Conservation (phyloP, 2,329 filamentous ascomycete species). For the Xylariaceae sp. region DNA sequence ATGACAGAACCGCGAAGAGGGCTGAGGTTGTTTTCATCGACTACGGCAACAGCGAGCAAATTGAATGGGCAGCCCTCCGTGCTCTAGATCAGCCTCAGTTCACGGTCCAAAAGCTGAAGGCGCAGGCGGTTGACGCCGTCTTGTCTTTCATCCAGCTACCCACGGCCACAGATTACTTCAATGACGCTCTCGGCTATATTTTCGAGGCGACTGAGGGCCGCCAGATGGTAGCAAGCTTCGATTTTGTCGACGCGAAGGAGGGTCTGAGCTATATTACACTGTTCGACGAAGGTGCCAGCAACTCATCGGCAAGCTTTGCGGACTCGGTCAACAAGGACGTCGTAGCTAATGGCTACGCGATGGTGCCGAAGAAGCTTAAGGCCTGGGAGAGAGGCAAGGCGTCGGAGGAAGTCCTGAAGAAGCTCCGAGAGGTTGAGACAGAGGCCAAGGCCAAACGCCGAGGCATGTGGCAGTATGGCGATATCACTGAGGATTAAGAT, state of each 20-base stretch:
- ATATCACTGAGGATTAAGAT: constrained; percentile 79
- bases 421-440: constrained; percentile 68
- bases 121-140: constrained; percentile 82
- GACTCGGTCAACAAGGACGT: constrained; percentile 90
- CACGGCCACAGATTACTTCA: constrained; percentile 73
- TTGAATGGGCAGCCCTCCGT: constrained; percentile 80
- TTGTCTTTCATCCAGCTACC: constrained; percentile 90
- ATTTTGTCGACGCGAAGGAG: constrained; percentile 74
- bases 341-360: constrained; percentile 75
- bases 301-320: constrained; percentile 48
- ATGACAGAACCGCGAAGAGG: constrained; percentile 84
- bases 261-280: constrained; percentile 82
- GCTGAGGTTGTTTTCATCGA: constrained; percentile 93
- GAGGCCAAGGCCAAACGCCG: constrained; percentile 74
- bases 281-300: constrained; percentile 68
- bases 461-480: constrained; percentile 98
- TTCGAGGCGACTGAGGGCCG: constrained; percentile 69
- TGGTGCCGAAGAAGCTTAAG: constrained; percentile 90
- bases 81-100: constrained; percentile 79
- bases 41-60: constrained; percentile 89
- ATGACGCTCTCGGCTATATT: constrained; percentile 73
- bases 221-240: constrained; percentile 84
- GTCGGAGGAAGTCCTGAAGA: constrained; percentile 66
- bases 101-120: constrained; percentile 72
- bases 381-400: constrained; percentile 75